phyloP scores from a whole-genome alignment of 345 rosid genomes.

The Microcos paniculata region DNA sequence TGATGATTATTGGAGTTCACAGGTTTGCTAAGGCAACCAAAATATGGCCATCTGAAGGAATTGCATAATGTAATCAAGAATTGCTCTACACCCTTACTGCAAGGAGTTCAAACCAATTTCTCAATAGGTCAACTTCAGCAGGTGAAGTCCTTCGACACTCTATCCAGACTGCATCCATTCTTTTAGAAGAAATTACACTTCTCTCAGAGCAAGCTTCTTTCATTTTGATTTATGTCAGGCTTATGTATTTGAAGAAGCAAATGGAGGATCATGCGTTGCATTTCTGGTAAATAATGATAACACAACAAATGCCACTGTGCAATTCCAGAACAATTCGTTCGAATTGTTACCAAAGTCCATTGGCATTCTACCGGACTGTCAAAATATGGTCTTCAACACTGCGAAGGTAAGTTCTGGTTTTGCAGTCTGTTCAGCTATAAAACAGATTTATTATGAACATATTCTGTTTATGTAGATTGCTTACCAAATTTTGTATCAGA shows the following conservation, averaged over 20 bases:
- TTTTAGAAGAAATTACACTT: not conserved
- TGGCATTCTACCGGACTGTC: slow-evolving; percentile 67
- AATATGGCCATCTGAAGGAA: slow-evolving; percentile 82
- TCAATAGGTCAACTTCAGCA: slow-evolving; percentile 65
- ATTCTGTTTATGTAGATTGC: not conserved
- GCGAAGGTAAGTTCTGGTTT: slow-evolving; percentile 49
- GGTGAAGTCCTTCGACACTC: slow-evolving; percentile 34
- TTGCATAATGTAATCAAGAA: slow-evolving; percentile 62
- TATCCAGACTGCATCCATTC: not conserved
- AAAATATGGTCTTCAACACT: slow-evolving; percentile 56
- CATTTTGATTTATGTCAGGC: slow-evolving; percentile 32
- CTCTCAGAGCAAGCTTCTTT: not conserved
- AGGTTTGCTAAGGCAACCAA: slow-evolving; percentile 82
- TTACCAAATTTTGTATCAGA: not conserved
- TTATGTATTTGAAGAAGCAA: slow-evolving; percentile 57
- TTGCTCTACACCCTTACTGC: slow-evolving; percentile 50
- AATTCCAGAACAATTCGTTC: slow-evolving; percentile 44
- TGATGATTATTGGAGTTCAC: not conserved
- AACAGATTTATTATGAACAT: not conserved
- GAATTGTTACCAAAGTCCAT: slow-evolving; percentile 65
- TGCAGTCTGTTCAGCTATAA: not conserved
- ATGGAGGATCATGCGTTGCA: slow-evolving; percentile 68
- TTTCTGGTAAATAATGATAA: slow-evolving; percentile 70
- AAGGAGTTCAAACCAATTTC: slow-evolving; percentile 48
- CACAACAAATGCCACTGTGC: slow-evolving; percentile 27